Evolutionary conservation across 352 stramenopile species (phyloP), one percentile per base, ranked within the genome.

Genomic region (Thalassiosira hispida): DNA sequence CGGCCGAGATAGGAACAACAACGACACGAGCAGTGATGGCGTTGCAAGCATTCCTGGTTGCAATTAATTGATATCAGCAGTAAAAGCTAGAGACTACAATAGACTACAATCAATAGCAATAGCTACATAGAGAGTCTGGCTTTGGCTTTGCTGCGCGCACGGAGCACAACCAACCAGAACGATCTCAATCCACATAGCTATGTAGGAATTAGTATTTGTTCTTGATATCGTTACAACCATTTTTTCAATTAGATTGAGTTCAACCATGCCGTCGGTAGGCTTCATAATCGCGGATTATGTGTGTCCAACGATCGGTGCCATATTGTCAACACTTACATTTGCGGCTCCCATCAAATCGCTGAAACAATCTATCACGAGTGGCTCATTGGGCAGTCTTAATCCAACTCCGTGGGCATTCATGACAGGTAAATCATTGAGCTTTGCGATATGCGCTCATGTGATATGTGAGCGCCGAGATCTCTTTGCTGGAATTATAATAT

Each of bases 251-350:
- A 22, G 22, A 29, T 27, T 20, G 40, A 51, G 11, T 55, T 22
- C 1, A 27, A 49, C 46, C 22, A 73, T 73, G 51, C 3, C 29
- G n/a, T 73, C 52, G 3, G 25, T 22, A 27, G 51, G 31, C 12
- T 65, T 71, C 35, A 60, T 78, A 29, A 18, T 59, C 22, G 49
- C 52, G 35, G 42, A 78, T 27, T 89, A 90, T 69, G 62, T 90
- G 0, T 92, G 81, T 55, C 87, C 87, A 9, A 79, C 60, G 31
- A 66, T 92, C 22, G 86, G 86, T 23, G 57, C 65, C 8, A 85
- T 89, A 8, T 57, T 86, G 8, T 83, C 75, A 11, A 84, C 73
- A 16, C 49, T 93, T 11, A 89, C 90, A 74, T 93, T 89, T 79
- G 40, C 66, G 14, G 81, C 86, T 44, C 83, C 83, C 0, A 75